These are phyloP conservation scores for Acrocalymma vagum DNA, from an alignment of 2,329 filamentous ascomycete genomes.

Conservation along the genomic window DNA sequence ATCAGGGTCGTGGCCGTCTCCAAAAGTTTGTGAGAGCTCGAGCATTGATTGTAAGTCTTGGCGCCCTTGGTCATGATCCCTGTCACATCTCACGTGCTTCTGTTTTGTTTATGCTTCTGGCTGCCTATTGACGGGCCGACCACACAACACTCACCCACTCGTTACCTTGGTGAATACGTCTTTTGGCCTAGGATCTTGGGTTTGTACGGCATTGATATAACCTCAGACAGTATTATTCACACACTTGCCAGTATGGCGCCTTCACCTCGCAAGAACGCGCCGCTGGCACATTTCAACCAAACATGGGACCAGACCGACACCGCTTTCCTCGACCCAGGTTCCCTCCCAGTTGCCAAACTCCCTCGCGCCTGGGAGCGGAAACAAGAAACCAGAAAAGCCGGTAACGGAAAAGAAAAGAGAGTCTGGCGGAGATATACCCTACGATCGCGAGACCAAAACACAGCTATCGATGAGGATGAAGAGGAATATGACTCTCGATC, in stretches of 20 bases:
- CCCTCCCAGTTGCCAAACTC: constrained; percentile 51
- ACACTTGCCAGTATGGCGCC: constrained; percentile 30
- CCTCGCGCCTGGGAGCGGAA: constrained; percentile 60
- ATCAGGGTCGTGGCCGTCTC: constrained; percentile 5
- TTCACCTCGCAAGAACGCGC: constrained; percentile 40
- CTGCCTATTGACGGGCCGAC: constrained; percentile 17
- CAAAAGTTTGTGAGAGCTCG: constrained; percentile 33
- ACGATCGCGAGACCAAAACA: constrained; percentile 33
- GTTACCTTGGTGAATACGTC: constrained; percentile 8
- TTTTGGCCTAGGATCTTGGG: constrained; percentile 6
- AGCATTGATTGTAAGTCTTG: no score
- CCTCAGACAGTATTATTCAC: constrained; percentile 12
- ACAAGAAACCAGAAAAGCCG: constrained; percentile 50
- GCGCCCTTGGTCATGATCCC: constrained; percentile 12
- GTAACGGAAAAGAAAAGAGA: constrained; percentile 51
- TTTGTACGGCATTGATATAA: constrained; percentile 21
- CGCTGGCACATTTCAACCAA: constrained; percentile 36
- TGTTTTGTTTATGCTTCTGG: constrained; percentile 13
- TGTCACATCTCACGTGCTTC: no score
- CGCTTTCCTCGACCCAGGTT: constrained; percentile 49
- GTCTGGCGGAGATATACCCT: constrained; percentile 56
- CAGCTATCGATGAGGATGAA: constrained; percentile 20
- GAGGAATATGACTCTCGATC: constrained; percentile 42
- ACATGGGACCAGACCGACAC: constrained; percentile 54
- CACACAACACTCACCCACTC: constrained; percentile 13